These are phyloP conservation scores for Asclepias syriaca DNA, from an alignment of 257 asterid species.

Conservation along the genomic window DNA sequence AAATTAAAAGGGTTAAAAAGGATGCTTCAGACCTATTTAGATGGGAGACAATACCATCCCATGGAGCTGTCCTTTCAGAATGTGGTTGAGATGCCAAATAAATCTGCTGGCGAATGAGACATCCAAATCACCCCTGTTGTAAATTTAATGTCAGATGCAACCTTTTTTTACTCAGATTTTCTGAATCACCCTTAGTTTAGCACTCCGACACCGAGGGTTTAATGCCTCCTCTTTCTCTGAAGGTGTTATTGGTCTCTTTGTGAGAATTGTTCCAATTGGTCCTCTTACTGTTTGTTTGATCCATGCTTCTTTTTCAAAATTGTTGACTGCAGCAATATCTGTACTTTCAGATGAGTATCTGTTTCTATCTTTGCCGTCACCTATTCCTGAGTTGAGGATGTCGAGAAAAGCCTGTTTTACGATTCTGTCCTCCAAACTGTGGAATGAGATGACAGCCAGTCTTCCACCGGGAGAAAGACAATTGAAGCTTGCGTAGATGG, in stretches of 20 bases:
- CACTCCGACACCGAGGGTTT: conserved; percentile 84
- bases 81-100: too few species aligned
- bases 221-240: conserved; percentile 74
- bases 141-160: not conserved
- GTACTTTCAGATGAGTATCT: conserved; percentile 2
- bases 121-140: too few species aligned
- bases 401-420: conserved; percentile 85
- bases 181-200: conserved; percentile 88
- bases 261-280: conserved; percentile 47
- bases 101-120: too few species aligned
- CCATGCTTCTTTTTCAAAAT: conserved; percentile 58
- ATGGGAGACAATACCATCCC: too few species aligned
- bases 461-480: conserved; percentile 82
- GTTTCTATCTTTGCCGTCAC: conserved; percentile 6
- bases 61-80: too few species aligned
- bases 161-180: conserved; percentile 39
- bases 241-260: conserved; percentile 92
- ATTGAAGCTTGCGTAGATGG: conserved; percentile 56
- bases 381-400: conserved; percentile 37
- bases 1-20: too few species aligned
- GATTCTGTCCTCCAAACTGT: conserved; percentile 93
- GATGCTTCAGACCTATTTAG: too few species aligned
- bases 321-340: conserved; percentile 4
- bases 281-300: conserved; percentile 66
- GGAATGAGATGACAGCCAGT: conserved; percentile 88